Evolutionary conservation across 2,329 filamentous ascomycete species (phyloP).

Genomic region (Domatiomyces catenatus): DNA sequence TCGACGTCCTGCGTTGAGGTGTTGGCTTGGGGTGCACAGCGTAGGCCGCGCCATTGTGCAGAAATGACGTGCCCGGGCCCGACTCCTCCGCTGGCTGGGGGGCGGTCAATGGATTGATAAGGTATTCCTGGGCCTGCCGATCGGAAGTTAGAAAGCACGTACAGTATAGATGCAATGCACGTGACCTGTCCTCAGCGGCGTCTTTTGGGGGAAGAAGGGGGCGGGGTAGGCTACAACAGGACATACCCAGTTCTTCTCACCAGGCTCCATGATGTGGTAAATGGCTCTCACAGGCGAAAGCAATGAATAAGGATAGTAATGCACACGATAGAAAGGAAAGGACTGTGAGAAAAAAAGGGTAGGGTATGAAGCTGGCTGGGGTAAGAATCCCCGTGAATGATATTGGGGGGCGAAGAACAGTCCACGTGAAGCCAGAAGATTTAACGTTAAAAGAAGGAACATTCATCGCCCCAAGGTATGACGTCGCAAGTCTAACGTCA

Average conservation of each 20-base stretch:
- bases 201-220: neutral
- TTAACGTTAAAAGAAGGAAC: too few species aligned
- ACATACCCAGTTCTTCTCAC: conserved; percentile 38
- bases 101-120: conserved; percentile 54
- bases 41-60: conserved; percentile 4
- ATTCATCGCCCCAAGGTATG: too few species aligned
- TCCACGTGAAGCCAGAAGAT: neutral
- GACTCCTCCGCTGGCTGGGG: conserved; percentile 54
- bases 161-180: neutral
- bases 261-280: conserved; percentile 19
- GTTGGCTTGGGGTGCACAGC: conserved; percentile 1
- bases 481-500: neutral
- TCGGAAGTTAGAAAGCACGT: conserved; percentile 1
- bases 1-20: neutral
- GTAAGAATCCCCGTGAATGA: neutral
- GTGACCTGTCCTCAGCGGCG: neutral
- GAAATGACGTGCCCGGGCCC: conserved; percentile 45
- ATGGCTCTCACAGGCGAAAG: neutral
- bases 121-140: conserved; percentile 45
- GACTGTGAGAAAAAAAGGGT: neutral
- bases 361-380: neutral
- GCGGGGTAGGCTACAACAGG: neutral
- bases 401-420: neutral
- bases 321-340: neutral
- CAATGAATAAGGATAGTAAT: neutral